A percentile compares a stretch with the other conserved stretches of the same genome.
These are phyloP conservation scores for Mycosphaerelloides madeirae DNA, from an alignment of 2,329 filamentous ascomycete species.

Conservation along the genomic window DNA sequence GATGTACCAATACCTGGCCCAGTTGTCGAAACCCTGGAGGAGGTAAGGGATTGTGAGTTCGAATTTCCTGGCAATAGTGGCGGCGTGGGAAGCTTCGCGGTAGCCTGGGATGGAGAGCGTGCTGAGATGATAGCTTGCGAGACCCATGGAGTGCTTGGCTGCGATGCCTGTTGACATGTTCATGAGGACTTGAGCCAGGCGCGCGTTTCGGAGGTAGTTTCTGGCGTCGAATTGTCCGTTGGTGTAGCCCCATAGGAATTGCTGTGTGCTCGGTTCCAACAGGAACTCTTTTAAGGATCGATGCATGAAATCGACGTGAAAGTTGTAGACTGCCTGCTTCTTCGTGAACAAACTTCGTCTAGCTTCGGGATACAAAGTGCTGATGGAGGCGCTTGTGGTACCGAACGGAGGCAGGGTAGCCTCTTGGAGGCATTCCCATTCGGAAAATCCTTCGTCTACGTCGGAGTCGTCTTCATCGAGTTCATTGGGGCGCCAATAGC, in stretches of 20 bases:
- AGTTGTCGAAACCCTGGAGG: no score
- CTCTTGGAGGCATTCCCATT: not conserved
- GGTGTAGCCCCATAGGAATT: slow-evolving; percentile 1
- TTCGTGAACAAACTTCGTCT: not conserved
- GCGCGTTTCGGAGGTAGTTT: slow-evolving; percentile 8
- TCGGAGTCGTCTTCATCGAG: not conserved
- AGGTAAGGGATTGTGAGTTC: no score
- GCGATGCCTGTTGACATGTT: not conserved
- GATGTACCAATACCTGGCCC: slow-evolving; percentile 2
- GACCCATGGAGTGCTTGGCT: not conserved
- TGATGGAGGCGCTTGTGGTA: not conserved
- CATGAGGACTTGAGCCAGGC: slow-evolving; percentile 3
- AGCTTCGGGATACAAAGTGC: not conserved
- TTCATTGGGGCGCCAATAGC: not conserved
- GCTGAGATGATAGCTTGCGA: slow-evolving; percentile 9
- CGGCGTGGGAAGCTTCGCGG: not conserved
- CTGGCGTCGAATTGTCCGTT: slow-evolving; percentile 3
- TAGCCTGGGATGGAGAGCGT: slow-evolving; percentile 7
- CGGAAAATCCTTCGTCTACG: not conserved
- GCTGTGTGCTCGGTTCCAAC: slow-evolving; percentile 1
- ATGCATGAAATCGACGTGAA: slow-evolving; percentile 11
- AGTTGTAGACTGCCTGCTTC: not conserved
- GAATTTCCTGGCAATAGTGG: no score
- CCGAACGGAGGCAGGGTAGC: not conserved
- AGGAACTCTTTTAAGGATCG: slow-evolving; percentile 7